Evolutionary conservation across 176 grass and related monocot species (phyloP), one percentile per base, ranked within the genome.

Genomic region (Hyparrhenia diplandra): DNA sequence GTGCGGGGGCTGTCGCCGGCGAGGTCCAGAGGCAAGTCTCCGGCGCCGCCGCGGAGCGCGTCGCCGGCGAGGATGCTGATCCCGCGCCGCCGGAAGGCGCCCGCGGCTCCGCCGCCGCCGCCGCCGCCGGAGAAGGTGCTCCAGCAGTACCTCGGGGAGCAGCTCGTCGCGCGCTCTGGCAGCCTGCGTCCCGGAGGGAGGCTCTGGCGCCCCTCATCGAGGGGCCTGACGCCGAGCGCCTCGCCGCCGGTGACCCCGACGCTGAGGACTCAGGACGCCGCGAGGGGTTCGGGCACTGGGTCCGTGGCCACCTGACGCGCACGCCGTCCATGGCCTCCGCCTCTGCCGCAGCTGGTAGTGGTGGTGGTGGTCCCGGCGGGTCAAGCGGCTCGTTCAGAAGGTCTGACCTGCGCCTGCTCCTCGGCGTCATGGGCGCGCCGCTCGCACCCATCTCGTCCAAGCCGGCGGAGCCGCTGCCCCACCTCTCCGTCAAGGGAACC

Each of bases 381-480:
- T 82, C 88, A 0, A 51, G 79, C 24, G 80, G 76, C 78, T 91
- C 88, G 25, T 82, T 87, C 73, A 80, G 90, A n/a, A 80, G 69
- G 8, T 91, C 96, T 46, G 92, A 99, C 67, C 92, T 95, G 39
- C 96, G 90, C 42, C 89, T 98, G 41, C 79, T 98, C 40, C 95
- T 98, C 25, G 90, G 88, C 67, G 84, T 98, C 74, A 98, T 98
- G 95, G 95, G 95, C 27, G 81, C 90, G 20, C 95, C 95, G 52
- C 90, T 98, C 36, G 92, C 92, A 10, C 92, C 95, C 14, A 83
- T 94, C 23, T 64, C 83, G 0, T 94, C 86, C 66, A 86, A 46
- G 66, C 36, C 49, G 0, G 65, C 69, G 40, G 90, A 91, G 20
- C 88, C 41, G 31, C 63, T 87, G 52, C 95, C 82, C 51, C 92